phyloP scores from a whole-genome alignment of 2,329 filamentous ascomycete species.

The Colletotrichum melonis region DNA sequence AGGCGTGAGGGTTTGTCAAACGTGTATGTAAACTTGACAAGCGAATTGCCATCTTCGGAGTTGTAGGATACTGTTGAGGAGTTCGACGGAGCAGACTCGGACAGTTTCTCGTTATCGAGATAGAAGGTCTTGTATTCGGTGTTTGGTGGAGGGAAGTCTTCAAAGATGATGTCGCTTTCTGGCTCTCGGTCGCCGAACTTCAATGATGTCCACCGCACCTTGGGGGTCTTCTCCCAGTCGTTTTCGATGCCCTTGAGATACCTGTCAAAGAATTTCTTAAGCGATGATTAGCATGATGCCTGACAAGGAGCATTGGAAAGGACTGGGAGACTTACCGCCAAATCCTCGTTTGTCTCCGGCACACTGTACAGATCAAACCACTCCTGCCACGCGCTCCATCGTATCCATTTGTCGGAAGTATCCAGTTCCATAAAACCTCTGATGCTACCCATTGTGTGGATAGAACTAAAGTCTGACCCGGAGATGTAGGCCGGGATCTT shows the following conservation, averaged over 20 bases:
- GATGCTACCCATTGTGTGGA: slow-evolving; percentile 41
- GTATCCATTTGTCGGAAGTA: slow-evolving; percentile 53
- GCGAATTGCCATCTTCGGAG: slow-evolving; percentile 42
- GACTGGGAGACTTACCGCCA: slow-evolving; percentile 37
- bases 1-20: slow-evolving; percentile 52
- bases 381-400: slow-evolving; percentile 52
- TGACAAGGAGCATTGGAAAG: fast-evolving
- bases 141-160: slow-evolving; percentile 47
- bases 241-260: slow-evolving; percentile 57
- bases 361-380: slow-evolving; percentile 56
- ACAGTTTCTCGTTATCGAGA: slow-evolving; percentile 37
- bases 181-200: slow-evolving; percentile 47
- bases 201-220: slow-evolving; percentile 54
- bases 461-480: slow-evolving; percentile 42
- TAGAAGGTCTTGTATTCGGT: slow-evolving; percentile 48
- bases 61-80: slow-evolving; percentile 43
- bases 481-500: slow-evolving; percentile 48
- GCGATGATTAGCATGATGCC: not conserved
- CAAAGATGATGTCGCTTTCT: slow-evolving; percentile 45
- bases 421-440: slow-evolving; percentile 45
- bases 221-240: slow-evolving; percentile 58
- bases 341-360: slow-evolving; percentile 47
- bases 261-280: slow-evolving; percentile 45
- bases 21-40: slow-evolving; percentile 49
- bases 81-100: not conserved